A percentile compares a stretch with the other conserved stretches of the same genome.
Conservation (phyloP, 106 monocot genomes). For the Platanthera guangdongensis region DNA sequence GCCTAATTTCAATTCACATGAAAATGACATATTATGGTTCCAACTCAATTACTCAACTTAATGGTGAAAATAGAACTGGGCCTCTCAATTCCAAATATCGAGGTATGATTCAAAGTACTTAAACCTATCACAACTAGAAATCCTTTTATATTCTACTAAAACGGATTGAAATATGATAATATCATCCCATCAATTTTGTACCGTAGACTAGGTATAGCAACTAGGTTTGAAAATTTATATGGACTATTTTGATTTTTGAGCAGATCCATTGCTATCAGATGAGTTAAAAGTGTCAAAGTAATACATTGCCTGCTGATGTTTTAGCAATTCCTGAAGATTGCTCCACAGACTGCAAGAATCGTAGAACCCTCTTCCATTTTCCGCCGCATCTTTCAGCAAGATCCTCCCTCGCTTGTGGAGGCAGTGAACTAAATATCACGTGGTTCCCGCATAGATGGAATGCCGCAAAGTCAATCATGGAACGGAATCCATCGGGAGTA, state of each 20-base stretch:
- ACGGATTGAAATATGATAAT: no score
- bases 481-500: slow-evolving; percentile 39
- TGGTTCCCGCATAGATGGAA: slow-evolving; percentile 40
- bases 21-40: no score
- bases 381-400: slow-evolving; percentile 65
- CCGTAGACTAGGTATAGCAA: background rate
- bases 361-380: slow-evolving; percentile 89
- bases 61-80: no score
- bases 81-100: no score
- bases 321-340: slow-evolving; percentile 57
- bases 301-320: slow-evolving; percentile 94
- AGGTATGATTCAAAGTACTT: no score
- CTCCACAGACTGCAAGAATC: slow-evolving; percentile 87
- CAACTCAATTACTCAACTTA: no score
- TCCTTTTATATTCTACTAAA: no score
- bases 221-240: background rate
- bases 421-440: slow-evolving; percentile 34
- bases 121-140: no score
- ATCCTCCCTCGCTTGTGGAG: slow-evolving; percentile 22
- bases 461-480: slow-evolving; percentile 73
- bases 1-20: no score
- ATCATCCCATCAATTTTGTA: no score
- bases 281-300: slow-evolving; percentile 14
- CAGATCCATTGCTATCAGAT: background rate
- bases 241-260: background rate